Conservation (phyloP, 2,329 filamentous ascomycete species). For the Aureobasidium zeae region DNA sequence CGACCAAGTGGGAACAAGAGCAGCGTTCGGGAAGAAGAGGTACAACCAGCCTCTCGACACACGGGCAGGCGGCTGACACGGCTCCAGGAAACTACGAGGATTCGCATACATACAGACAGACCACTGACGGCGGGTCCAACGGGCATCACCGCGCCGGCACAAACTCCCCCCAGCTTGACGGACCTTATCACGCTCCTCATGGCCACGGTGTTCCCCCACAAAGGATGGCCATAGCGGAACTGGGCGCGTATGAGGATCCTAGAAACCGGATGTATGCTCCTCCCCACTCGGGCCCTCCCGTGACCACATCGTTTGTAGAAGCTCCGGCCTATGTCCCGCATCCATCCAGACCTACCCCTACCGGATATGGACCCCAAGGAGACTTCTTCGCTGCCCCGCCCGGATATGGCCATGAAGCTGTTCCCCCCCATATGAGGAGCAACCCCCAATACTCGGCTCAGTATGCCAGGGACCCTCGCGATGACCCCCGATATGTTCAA, state of each 20-base stretch:
- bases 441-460: conserved; percentile 17
- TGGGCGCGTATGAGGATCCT: conserved; percentile 12
- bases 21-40: conserved; percentile 34
- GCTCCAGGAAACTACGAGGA: conserved; percentile 37
- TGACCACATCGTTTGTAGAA: conserved; percentile 10
- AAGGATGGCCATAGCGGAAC: conserved; percentile 12
- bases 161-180: conserved; percentile 27
- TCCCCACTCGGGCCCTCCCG: conserved; percentile 8
- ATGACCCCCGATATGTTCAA: conserved; percentile 18
- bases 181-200: conserved; percentile 19
- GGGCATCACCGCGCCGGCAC: conserved; percentile 6
- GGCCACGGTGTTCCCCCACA: neutral
- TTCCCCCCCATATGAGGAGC: conserved; percentile 5
- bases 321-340: conserved; percentile 12
- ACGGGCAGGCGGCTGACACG: conserved; percentile 34
- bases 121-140: conserved; percentile 25
- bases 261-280: conserved; percentile 4
- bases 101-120: conserved; percentile 35
- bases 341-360: neutral
- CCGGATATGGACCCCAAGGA: conserved; percentile 4
- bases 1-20: conserved; percentile 37
- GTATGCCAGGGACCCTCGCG: conserved; percentile 19
- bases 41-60: conserved; percentile 31
- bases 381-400: conserved; percentile 7
- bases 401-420: conserved; percentile 5